Evolutionary conservation across 306 rosid genomes (phyloP), one percentile per base, ranked within the genome.

Genomic region (Trifolium pratense): DNA sequence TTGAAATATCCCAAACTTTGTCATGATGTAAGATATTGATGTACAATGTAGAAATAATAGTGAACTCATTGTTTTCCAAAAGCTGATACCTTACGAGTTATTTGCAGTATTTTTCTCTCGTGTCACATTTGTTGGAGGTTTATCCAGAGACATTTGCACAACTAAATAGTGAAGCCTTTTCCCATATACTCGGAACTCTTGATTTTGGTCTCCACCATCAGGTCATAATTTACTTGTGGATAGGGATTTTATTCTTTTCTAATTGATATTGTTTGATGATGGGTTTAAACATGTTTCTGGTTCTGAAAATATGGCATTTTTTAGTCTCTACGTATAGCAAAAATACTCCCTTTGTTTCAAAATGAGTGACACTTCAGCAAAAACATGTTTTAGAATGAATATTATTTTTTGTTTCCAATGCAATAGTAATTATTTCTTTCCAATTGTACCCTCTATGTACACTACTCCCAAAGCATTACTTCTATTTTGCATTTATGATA

Each of bases 101-200:
- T 80, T 59, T 85, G 86, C 97, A 93, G 98, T 93, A 89, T 80
- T 93, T 93, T 80, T 88, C 92, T 81, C 87, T 93, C 73, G 71
- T 93, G 70, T 93, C 96, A 2, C 98, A 93, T 85, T 51, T 93
- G 70, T 76, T 93, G 83, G 98, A 93, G 86, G 97, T 91, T 65
- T 91, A 93, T 87, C 98, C 97, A 52, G 98, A 93, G 82, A 91
- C 97, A 49, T 88, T 93, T 43, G 96, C 97, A 26, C 92, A 85
- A 66, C 87, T 93, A 69, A 89, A 79, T 77, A 74, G 80, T 5
- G 90, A 93, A 56, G 89, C 96, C 72, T 88, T 91, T 84, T 70
- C 89, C 62, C 94, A 88, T 76, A 83, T 89, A 56, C 91, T 93
- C n/a, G 85, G 87, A 71, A 89, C 98, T 71, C 93, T 93, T 76